Evolutionary conservation across 805 yeast species (phyloP), one percentile per base, ranked within the genome.

Genomic region (Metschnikowia similis): DNA sequence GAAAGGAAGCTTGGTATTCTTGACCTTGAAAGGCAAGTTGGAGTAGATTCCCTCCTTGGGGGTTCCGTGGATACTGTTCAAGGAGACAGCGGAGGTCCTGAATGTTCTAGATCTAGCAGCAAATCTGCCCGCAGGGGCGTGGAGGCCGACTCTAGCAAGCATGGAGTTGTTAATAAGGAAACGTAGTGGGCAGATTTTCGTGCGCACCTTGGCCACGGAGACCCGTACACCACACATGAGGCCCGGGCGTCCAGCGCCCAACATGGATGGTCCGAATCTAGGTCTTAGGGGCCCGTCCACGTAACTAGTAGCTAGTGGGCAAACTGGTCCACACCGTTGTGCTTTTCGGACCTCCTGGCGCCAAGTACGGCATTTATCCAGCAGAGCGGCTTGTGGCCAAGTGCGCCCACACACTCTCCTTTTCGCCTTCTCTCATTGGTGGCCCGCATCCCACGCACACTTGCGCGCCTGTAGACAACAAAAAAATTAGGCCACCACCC

Each of bases 11-110:
- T 83, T 87, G 81, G 96, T 90, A 82, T 84, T 79, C 81, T 89
- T 90, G 56, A 92, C 96, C 80, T 83, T 83, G 83, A 92, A 94
- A 58, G 99, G 99, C 56, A 92, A 66, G 82, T 94, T 92, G 64
- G 86, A 77, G 84, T 94, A 94, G 43, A 85, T 84, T 65, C 97
- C 97, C 48, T 57, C 56, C 58, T 68, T 64, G 45, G 77, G 76
- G 41, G 70, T 48, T 41, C 77, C 77, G 58, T 59, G 70, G 42
- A 69, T 56, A 46, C 63, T 64, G 60, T 61, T 65, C 65, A 66
- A 56, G 44, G 58, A 54, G 55, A 66, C 69, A 60, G 75, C 66
- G 50, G 85, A 64, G 43, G 69, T 58, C 56, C 85, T 71, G 59
- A 89, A 72, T 56, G 60, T 57, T 67, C 77, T 71, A 49, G 53